phyloP scores from a whole-genome alignment of 2,329 filamentous ascomycete genomes.

The Nectriaceae sp. region DNA sequence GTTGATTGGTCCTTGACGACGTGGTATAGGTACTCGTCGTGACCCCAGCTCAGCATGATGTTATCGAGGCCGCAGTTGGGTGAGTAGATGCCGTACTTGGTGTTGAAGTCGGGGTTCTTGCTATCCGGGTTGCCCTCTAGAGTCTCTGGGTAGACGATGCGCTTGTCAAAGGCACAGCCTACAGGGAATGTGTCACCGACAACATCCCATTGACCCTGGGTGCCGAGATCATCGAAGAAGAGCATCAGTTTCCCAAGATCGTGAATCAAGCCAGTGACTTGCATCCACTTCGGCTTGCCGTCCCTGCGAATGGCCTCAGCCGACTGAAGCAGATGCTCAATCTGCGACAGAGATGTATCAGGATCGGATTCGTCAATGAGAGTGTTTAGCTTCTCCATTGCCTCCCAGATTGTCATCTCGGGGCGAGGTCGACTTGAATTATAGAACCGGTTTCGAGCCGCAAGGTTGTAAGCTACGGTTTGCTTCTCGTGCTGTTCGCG shows the following conservation, averaged over 20 bases:
- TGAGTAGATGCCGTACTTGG: conserved; percentile 77
- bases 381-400: conserved; percentile 89
- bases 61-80: conserved; percentile 82
- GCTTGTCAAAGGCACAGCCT: conserved; percentile 71
- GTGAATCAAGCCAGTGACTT: conserved; percentile 75
- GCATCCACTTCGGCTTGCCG: conserved; percentile 81
- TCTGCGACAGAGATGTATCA: conserved; percentile 83
- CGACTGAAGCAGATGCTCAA: conserved; percentile 85
- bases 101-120: conserved; percentile 70
- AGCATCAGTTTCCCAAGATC: conserved; percentile 79
- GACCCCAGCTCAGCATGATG: conserved; percentile 87
- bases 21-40: conserved; percentile 86
- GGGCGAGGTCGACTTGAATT: conserved; percentile 61
- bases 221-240: conserved; percentile 66
- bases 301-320: conserved; percentile 89
- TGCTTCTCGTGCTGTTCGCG: conserved; percentile 70
- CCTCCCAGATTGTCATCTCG: conserved; percentile 86
- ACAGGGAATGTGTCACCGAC: conserved; percentile 86
- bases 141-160: conserved; percentile 79
- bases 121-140: conserved; percentile 78
- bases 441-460: conserved; percentile 63
- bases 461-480: conserved; percentile 82
- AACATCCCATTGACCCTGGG: conserved; percentile 90
- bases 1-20: conserved; percentile 81
- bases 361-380: conserved; percentile 91